Conservation (phyloP, 345 rosid genomes). For the Capsella bursapastoris region DNA sequence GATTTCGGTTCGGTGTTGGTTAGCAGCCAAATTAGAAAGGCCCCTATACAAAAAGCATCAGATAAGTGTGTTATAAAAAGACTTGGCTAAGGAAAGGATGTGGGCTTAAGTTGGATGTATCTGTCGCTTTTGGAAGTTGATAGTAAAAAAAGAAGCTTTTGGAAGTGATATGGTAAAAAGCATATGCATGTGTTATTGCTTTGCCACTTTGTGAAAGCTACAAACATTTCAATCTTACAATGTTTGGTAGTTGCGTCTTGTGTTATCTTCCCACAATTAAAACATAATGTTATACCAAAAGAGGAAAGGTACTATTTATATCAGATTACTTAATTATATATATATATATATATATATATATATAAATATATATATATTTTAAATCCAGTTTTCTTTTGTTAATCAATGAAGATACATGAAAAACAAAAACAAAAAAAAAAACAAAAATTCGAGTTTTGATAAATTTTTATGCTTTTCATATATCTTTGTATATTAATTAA, state of each 20-base stretch:
- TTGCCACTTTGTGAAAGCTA: slow-evolving; percentile 27
- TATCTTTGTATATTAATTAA: background rate
- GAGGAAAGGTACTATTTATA: background rate
- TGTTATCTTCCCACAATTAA: background rate
- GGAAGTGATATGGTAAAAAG: slow-evolving; percentile 25
- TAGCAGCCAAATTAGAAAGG: slow-evolving; percentile 8
- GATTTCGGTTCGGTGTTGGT: slow-evolving; percentile 18
- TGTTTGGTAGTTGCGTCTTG: slow-evolving; percentile 22
- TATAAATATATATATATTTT: no score
- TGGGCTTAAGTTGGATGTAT: slow-evolving; percentile 26
- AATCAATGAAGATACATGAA: no score
- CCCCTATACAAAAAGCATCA: background rate
- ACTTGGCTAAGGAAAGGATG: slow-evolving; percentile 24
- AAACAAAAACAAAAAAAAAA: no score
- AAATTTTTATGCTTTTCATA: no score
- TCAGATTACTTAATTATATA: no score
- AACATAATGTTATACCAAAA: background rate
- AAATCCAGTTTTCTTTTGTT: no score
- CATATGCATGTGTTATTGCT: slow-evolving; percentile 35
- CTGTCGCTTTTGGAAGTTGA: slow-evolving; percentile 30
- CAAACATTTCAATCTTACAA: slow-evolving; percentile 14
- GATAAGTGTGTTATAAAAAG: slow-evolving; percentile 7
- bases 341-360: no score
- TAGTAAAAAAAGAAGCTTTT: slow-evolving; percentile 23
- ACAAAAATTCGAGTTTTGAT: no score